These are phyloP conservation scores for Colletotrichum tamarilloi DNA, from an alignment of 2,329 filamentous ascomycete genomes.

Conservation along the genomic window DNA sequence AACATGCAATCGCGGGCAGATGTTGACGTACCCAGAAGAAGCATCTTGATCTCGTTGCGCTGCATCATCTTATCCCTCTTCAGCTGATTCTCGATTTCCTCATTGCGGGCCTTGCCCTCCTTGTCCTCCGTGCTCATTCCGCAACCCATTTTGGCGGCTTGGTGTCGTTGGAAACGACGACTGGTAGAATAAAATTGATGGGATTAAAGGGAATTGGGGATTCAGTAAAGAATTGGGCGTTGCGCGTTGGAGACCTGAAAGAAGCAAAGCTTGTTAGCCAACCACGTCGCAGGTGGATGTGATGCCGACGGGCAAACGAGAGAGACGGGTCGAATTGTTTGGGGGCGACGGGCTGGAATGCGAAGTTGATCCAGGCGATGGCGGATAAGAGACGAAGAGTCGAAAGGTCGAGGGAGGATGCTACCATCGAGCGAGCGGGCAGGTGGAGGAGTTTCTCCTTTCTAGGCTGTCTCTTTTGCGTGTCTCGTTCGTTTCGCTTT, in stretches of 20 bases:
- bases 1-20: background rate
- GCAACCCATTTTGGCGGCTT: constrained; percentile 89
- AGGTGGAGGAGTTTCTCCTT: background rate
- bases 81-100: constrained; percentile 99
- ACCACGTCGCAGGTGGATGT: constrained; percentile 19
- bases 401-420: constrained; percentile 18
- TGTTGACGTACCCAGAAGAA: constrained; percentile 81
- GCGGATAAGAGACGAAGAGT: constrained; percentile 10
- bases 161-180: constrained; percentile 26
- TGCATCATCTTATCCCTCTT: constrained; percentile 99
- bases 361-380: constrained; percentile 9
- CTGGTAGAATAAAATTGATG: constrained; percentile 21
- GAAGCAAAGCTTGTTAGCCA: constrained; percentile 21
- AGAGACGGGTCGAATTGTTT: constrained; percentile 16
- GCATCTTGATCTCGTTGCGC: constrained; percentile 99
- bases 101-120: constrained; percentile 99
- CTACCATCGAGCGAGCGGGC: background rate
- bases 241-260: constrained; percentile 18
- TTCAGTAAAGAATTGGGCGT: constrained; percentile 10
- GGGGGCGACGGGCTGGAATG: constrained; percentile 32
- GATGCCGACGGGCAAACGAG: constrained; percentile 11
- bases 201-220: constrained; percentile 26
- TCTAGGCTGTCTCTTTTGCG: constrained; percentile 20
- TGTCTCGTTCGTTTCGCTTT: constrained; percentile 29
- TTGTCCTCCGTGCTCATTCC: constrained; percentile 99